Base-by-base conservation (phyloP, 805 yeast species). In the Candida yuanshanica region DNA sequence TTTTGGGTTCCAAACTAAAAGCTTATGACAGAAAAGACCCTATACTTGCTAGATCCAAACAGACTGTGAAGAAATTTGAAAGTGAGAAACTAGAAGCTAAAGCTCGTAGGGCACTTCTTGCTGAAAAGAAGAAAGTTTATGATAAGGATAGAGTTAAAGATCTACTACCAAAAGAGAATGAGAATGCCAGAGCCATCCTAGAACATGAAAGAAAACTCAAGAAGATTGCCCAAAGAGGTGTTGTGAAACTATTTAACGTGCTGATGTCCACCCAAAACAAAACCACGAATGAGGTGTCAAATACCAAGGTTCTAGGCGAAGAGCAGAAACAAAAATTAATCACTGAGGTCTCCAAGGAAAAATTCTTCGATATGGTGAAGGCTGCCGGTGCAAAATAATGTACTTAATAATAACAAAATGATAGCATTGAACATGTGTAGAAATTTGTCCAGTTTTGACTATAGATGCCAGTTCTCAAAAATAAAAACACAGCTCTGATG, bases 1-100 rank as follows among this genome's bases (percentile, higher is more conserved):
- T 91, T 53, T 65, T 91, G 38, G 84, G 83, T 5, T 87, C 98
- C 2, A 81, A 79, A 53, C 69, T 91, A 50, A 93, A 93, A 60
- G 95, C 96, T 0, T 84, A 91, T 53, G 88, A 84, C 56, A 73
- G 97, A 56, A 75, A 75, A 35, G 95, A 90, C 59, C 99, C 99
- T 3, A 86, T 91, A 42, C 72, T 91, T 64, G 90, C 91, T 7
- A 79, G 98, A 64, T 84, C 85, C 55, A 84, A 83, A 50, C 70
- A 74, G 33, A 75, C 81, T 0, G 46, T 80, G 38, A 82, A 81
- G 63, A 81, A 85, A 50, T 72, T 84, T 42, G 96, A 90, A 51
- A 74, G 80, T 24, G 87, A 85, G 38, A 85, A 83, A 55, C 67
- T 93, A 35, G 97, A 91, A 52, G 75, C 77, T 45, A 85, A 88